These are phyloP conservation scores for Cryphonectria japonica DNA, from an alignment of 2,329 filamentous ascomycete genomes.

Conservation along the genomic window DNA sequence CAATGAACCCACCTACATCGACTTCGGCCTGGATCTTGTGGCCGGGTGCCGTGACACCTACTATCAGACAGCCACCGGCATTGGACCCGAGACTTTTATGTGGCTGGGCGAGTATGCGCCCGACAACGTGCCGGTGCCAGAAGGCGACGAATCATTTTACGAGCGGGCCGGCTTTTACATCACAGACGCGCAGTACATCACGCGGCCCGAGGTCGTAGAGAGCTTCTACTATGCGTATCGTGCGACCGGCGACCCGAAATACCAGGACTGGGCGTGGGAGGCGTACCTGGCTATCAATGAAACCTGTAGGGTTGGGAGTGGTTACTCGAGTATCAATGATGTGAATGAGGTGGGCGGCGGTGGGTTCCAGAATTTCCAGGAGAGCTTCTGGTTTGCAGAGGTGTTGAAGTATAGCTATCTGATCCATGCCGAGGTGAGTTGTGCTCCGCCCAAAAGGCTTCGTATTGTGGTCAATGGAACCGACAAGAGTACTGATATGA, in stretches of 20 bases:
- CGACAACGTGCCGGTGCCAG: constrained; percentile 45
- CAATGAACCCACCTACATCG: constrained; percentile 64
- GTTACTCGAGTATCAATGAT: constrained; percentile 67
- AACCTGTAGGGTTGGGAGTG: constrained; percentile 65
- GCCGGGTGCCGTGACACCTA: constrained; percentile 78
- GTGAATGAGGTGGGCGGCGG: constrained; percentile 69
- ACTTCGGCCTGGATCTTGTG: constrained; percentile 75
- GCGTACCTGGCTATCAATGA: constrained; percentile 71
- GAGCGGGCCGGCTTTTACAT: constrained; percentile 73
- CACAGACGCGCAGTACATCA: constrained; percentile 60
- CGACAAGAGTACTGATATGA: constrained; percentile 22
- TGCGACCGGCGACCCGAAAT: constrained; percentile 73
- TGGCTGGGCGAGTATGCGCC: constrained; percentile 56
- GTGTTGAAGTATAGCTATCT: constrained; percentile 84
- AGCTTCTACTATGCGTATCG: constrained; percentile 87
- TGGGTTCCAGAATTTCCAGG: constrained; percentile 69
- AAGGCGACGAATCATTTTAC: constrained; percentile 62
- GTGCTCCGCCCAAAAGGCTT: constrained; percentile 5
- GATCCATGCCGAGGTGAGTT: constrained; percentile 57
- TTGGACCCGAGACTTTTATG: constrained; percentile 74
- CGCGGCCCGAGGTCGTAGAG: constrained; percentile 83
- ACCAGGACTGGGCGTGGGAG: constrained; percentile 84
- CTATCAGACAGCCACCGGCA: constrained; percentile 65
- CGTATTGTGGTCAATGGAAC: background rate
- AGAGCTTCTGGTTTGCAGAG: constrained; percentile 88